These are phyloP conservation scores for Fusarium continuum DNA, from an alignment of 2,329 filamentous ascomycete species.

Conservation along the genomic window DNA sequence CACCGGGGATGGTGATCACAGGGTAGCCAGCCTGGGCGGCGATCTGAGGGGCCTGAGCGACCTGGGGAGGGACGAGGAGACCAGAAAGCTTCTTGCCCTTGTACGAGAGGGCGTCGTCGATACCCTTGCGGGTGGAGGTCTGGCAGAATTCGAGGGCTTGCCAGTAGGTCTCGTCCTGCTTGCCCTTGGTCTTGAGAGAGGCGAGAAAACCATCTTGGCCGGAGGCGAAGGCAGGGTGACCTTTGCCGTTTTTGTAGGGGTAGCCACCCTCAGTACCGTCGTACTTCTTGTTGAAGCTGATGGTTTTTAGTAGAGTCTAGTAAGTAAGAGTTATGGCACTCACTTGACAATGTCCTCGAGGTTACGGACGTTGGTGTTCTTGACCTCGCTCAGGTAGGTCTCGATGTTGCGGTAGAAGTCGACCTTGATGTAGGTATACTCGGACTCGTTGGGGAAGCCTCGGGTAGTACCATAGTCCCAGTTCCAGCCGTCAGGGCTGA, in stretches of 20 bases:
- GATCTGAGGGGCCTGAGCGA: constrained; percentile 73
- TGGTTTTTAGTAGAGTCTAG: constrained; percentile 47
- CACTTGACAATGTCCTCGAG: constrained; percentile 73
- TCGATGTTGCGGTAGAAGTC: constrained; percentile 73
- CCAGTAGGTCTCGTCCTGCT: constrained; percentile 71
- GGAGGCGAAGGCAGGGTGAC: constrained; percentile 68
- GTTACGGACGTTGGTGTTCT: constrained; percentile 66
- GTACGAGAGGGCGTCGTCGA: constrained; percentile 70
- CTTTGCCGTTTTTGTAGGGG: constrained; percentile 59
- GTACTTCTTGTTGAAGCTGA: constrained; percentile 70
- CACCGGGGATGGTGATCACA: constrained; percentile 73
- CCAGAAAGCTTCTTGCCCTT: constrained; percentile 62
- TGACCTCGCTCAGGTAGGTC: constrained; percentile 68
- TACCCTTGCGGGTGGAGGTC: constrained; percentile 69
- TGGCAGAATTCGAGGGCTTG: constrained; percentile 71
- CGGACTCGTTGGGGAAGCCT: constrained; percentile 74
- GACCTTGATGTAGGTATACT: constrained; percentile 77
- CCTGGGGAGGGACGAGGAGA: constrained; percentile 73
- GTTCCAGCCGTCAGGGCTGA: constrained; percentile 74
- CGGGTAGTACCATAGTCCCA: constrained; percentile 73
- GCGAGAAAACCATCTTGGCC: constrained; percentile 78
- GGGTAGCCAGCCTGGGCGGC: constrained; percentile 81
- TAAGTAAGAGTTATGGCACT: not conserved
- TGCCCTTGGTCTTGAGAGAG: constrained; percentile 67
- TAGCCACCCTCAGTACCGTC: constrained; percentile 73